Evolutionary conservation across 1,284 basidiomycete genomes (phyloP), one percentile per base, ranked within the genome.

Genomic region (Phellopilus nigrolimitatus): DNA sequence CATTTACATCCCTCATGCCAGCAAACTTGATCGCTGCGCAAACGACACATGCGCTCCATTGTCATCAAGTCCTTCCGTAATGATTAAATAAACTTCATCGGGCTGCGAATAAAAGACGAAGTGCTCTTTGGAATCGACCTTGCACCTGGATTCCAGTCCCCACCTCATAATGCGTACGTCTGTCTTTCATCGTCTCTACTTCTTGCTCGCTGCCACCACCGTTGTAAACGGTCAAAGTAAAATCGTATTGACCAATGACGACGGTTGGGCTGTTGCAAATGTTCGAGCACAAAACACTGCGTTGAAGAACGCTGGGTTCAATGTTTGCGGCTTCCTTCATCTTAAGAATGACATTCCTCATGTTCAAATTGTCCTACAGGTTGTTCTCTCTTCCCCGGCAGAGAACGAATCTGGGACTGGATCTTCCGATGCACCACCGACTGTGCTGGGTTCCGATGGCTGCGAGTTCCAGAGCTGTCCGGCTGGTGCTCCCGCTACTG

Each of bases 251-350:
- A 70, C 71, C 24, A 76, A 77, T 51, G 75, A 76, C 54, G 75
- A 77, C 56, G 74, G 75, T 6, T 79, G 76, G 75, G 76, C 76
- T 1, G 69, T 70, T 3, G 74, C 75, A 4, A 71, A 74, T 55
- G 70, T 78, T 51, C 69, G 75, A 36, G 71, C 71, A 3, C 68
- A 75, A 49, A 70, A 68, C 51, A 59, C 63, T n/a, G 70, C 73
- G 0, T 62, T 78, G 37, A 61, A 62, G 21, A 60, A 60, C 4
- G 69, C 67, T 22, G 73, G 72, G 21, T 74, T 67, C 55, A 57
- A 73, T 36, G 75, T 76, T 33, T 8, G 73, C 60, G 5, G n/a
- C 17, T 28, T 33, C 40, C 21, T n/a, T n/a, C 9, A 44, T 37
- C n/a, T 28, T 12, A n/a, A 9, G 17, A 7, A n/a, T 44, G 41